Percentiles rank a stretch among this genome's conserved stretches.
phyloP scores from a whole-genome alignment of 1,284 basidiomycete species.

The Moesziomyces parantarcticus region DNA sequence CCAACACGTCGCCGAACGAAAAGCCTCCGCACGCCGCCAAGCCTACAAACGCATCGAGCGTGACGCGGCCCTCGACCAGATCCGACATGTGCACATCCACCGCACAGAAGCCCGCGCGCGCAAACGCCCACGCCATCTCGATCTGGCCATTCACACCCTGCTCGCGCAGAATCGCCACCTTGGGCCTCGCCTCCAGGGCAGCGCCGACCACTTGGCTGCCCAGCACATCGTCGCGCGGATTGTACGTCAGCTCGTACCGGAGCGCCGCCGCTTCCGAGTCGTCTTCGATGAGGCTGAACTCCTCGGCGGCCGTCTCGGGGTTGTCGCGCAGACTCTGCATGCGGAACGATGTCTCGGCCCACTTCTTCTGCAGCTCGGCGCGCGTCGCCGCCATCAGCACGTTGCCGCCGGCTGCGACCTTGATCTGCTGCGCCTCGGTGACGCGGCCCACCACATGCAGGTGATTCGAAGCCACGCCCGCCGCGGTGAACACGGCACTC shows the following conservation, averaged over 20 bases:
- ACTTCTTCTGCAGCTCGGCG: slow-evolving; percentile 80
- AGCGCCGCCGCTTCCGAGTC: slow-evolving; percentile 71
- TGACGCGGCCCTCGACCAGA: slow-evolving; percentile 79
- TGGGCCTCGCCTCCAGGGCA: slow-evolving; percentile 74
- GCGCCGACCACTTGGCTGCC: slow-evolving; percentile 23
- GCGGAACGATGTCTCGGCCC: slow-evolving; percentile 92
- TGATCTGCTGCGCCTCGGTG: slow-evolving; percentile 74
- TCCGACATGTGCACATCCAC: slow-evolving; percentile 99
- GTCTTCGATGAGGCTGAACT: slow-evolving; percentile 79
- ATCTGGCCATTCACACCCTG: slow-evolving; percentile 98
- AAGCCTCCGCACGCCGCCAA: slow-evolving; percentile 97
- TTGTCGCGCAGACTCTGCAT: slow-evolving; percentile 93
- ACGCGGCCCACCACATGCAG: slow-evolving; percentile 80
- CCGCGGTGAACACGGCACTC: slow-evolving; percentile 74
- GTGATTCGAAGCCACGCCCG: slow-evolving; percentile 78
- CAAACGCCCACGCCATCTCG: slow-evolving; percentile 98
- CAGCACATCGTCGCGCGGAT: slow-evolving; percentile 57
- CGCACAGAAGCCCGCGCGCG: slow-evolving; percentile 89
- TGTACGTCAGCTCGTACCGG: slow-evolving; percentile 59
- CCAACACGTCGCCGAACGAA: slow-evolving; percentile 97
- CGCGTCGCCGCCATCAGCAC: slow-evolving; percentile 69
- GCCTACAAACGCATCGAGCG: slow-evolving; percentile 80
- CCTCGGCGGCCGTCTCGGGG: slow-evolving; percentile 80
- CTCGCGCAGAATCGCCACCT: slow-evolving; percentile 94
- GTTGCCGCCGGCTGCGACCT: slow-evolving; percentile 63